Conservation (phyloP, 2,329 filamentous ascomycete genomes). For the Aspergillus neoniger region DNA sequence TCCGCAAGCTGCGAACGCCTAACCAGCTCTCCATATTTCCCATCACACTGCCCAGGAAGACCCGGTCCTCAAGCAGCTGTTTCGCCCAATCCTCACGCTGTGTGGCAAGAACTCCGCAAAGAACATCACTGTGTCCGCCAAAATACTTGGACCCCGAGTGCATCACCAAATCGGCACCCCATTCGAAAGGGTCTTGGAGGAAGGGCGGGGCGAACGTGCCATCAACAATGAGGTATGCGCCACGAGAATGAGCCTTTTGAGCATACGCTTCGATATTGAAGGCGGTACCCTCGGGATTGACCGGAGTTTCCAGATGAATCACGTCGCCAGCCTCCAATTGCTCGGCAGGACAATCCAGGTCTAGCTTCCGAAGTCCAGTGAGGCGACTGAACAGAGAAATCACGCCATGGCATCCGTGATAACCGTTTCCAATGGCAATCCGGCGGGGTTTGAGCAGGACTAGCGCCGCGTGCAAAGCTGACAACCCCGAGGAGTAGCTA, state of each 20-base stretch:
- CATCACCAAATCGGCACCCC: constrained; percentile 84
- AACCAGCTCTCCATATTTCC: constrained; percentile 91
- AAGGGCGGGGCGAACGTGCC: constrained; percentile 91
- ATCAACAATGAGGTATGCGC: constrained; percentile 80
- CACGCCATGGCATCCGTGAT: constrained; percentile 92
- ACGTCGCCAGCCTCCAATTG: constrained; percentile 76
- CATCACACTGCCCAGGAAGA: constrained; percentile 81
- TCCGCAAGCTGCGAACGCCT: constrained; percentile 80
- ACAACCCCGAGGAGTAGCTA: constrained; percentile 81
- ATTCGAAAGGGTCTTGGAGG: constrained; percentile 78
- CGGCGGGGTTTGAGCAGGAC: constrained; percentile 80
- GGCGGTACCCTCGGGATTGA: constrained; percentile 87
- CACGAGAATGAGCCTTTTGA: constrained; percentile 67
- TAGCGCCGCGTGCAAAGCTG: constrained; percentile 84
- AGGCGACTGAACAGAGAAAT: constrained; percentile 73
- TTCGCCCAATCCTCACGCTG: constrained; percentile 60
- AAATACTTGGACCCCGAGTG: constrained; percentile 96
- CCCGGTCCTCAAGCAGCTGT: constrained; percentile 65
- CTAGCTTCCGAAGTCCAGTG: constrained; percentile 71
- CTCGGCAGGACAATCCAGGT: constrained; percentile 67
- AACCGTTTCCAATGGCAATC: constrained; percentile 80
- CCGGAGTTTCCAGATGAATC: constrained; percentile 87
- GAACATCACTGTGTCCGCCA: constrained; percentile 90
- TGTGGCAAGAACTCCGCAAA: constrained; percentile 80
- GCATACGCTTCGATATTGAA: constrained; percentile 73